Base-by-base conservation (phyloP, 345 rosid species). In the Cardamine chenopodiifolia region DNA sequence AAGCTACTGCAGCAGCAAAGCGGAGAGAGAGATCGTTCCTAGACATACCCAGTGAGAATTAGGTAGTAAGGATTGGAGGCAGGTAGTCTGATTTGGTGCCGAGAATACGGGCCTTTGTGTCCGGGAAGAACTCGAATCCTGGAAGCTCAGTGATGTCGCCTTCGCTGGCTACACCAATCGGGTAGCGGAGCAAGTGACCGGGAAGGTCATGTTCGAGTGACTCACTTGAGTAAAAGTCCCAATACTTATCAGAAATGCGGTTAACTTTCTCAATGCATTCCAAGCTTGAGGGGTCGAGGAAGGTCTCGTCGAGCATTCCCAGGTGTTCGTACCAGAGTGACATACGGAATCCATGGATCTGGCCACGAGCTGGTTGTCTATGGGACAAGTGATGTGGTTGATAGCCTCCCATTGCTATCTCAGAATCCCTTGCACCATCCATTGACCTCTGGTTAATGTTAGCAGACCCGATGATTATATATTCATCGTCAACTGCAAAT, bases 361-460 rank as follows among this genome's bases (percentile, higher is more conserved):
- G 97, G 22, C 99, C 99, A 32, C 94, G 84, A 18, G 98, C 96
- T 11, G 98, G 97, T 80, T 86, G 88, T 78, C 92, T 85, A 17
- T 72, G 58, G 10, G 97, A 82, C 81, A 92, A 71, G 80, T 96
- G 98, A 78, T 88, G 86, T 55, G 99, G 98, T 67, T 96, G 99
- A 75, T 86, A 96, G 11, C 82, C 98, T 76, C 99, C 99, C 98
- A 96, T 92, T 48, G 99, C 99, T 62, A 96, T 96, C 83, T 96
- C 99, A 2, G 98, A 85, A 88, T 96, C 99, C 74, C 97, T 85
- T 32, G 98, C 91, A 45, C 99, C 99, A 44, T 92, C 99, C 99
- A 96, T 92, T 1, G 99, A 92, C 73, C 99, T 81, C 82, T 92
- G 98, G 88, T 96, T 96, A 81, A 96, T 96, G 85, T 96, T 96